Evolutionary conservation across 2,329 filamentous ascomycete species (phyloP), one percentile per base, ranked within the genome.

Genomic region (Colletotrichum destructivum): DNA sequence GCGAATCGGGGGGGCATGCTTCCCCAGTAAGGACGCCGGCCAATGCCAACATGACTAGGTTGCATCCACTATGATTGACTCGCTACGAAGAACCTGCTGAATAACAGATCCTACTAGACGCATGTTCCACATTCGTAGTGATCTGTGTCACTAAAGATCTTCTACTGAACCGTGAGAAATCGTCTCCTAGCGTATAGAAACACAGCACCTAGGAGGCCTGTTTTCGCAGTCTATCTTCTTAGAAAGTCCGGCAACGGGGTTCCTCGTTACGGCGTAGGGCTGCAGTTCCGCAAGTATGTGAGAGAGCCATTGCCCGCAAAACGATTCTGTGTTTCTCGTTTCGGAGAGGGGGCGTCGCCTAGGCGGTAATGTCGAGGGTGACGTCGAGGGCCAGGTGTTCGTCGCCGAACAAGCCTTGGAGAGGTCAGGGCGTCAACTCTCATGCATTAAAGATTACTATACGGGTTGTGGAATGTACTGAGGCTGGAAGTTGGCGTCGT

Each of bases 401-500:
- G 4, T 49, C n/a, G 18, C 35, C 13, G 35, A 16, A 38, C 35
- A 40, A 2, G n/a, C 12, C n/a, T n/a, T 21, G 18, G 6, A 40
- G 35, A 21, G 16, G 1, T 7, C 31, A 21, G 54, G 54, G 7
- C 1, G n/a, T 23, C 2, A 6, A 38, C 8, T 38, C 35, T 38
- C 35, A 11, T 11, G 9, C 35, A 38, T 38, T 38, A 8, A 47
- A 35, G 6, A 21, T 5, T 42, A 9, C 52, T 55, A 21, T 7
- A 54, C 31, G 7, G 61, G 49, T 18, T 82, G 82, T 2, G 74
- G 71, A 40, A 78, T 80, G 76, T 86, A 86, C 21, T 82, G 74
- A 3, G 85, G 85, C 46, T 78, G 66, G 56, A 80, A 76, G 59
- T 80, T 81, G 0, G 83, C 85, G 74, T 87, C 85, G 59, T 79